phyloP scores from a whole-genome alignment of 148 eudicot species.

The Persicaria tinctoria region DNA sequence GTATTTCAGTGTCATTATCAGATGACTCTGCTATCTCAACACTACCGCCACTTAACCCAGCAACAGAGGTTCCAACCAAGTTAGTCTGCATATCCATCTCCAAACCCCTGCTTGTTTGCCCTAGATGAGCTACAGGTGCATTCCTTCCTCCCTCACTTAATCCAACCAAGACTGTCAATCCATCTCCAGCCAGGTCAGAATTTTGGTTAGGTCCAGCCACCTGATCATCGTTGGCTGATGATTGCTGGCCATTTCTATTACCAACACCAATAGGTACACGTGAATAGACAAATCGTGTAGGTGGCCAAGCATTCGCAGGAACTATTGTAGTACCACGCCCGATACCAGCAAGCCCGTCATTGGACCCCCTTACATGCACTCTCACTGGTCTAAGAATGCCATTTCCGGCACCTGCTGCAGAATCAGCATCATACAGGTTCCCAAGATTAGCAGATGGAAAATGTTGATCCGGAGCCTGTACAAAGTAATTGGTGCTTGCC shows the following conservation, averaged over 20 bases:
- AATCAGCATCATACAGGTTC: slow-evolving; percentile 54
- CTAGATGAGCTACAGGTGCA: slow-evolving; percentile 36
- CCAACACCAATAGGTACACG: slow-evolving; percentile 87
- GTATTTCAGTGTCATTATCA: slow-evolving; percentile 46
- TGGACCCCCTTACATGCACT: slow-evolving; percentile 86
- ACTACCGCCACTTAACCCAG: slow-evolving; percentile 51
- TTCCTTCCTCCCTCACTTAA: slow-evolving; percentile 73
- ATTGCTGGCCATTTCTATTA: slow-evolving; percentile 71
- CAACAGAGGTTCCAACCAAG: slow-evolving; percentile 40
- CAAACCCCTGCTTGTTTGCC: slow-evolving; percentile 44
- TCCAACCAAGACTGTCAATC: slow-evolving; percentile 96
- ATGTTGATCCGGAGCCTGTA: slow-evolving; percentile 68
- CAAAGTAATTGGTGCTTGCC: slow-evolving; percentile 52
- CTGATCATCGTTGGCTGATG: slow-evolving; percentile 77
- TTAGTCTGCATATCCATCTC: slow-evolving; percentile 45
- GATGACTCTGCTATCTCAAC: slow-evolving; percentile 60
- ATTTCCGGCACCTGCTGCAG: slow-evolving; percentile 76
- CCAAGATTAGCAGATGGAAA: slow-evolving; percentile 46
- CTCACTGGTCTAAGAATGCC: slow-evolving; percentile 86
- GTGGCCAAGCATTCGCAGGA: slow-evolving; percentile 78
- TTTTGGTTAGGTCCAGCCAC: slow-evolving; percentile 75
- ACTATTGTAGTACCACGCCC: slow-evolving; percentile 83
- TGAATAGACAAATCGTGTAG: slow-evolving; percentile 92
- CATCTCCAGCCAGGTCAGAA: slow-evolving; percentile 73
- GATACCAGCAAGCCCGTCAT: slow-evolving; percentile 94